Evolutionary conservation across 2,329 filamentous ascomycete species (phyloP).

Genomic region (Delphinella strobiligena): DNA sequence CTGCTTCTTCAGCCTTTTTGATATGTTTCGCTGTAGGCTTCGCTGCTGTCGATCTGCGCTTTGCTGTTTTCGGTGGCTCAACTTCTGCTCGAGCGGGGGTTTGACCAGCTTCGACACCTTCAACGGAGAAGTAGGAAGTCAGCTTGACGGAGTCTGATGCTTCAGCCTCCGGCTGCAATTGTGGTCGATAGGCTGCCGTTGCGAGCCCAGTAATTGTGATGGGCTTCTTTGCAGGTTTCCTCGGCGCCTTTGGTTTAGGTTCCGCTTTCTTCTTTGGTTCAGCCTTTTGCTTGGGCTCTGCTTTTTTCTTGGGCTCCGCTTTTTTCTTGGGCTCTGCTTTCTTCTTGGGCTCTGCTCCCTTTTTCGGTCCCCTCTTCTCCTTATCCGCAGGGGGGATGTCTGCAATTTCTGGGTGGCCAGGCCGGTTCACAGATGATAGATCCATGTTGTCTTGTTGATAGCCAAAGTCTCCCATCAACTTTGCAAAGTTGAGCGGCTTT

Average conservation of each 20-base stretch:
- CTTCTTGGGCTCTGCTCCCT: conserved; percentile 1
- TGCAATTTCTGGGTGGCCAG: too few species aligned
- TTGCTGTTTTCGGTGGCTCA: conserved; percentile 14
- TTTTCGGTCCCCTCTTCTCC: conserved; percentile 2
- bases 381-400: background rate
- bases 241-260: conserved; percentile 29
- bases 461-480: conserved; percentile 5
- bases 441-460: conserved; percentile 2
- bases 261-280: conserved; percentile 21
- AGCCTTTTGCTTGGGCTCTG: conserved; percentile 5
- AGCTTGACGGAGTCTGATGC: conserved; percentile 15
- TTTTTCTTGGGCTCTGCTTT: conserved; percentile 1
- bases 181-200: conserved; percentile 52
- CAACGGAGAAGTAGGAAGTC: conserved; percentile 33
- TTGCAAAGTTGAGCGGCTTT: conserved; percentile 1
- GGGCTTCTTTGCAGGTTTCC: conserved; percentile 53
- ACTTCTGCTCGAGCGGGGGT: conserved; percentile 13
- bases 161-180: conserved; percentile 18
- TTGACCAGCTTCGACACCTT: background rate
- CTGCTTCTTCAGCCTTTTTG: conserved; percentile 23
- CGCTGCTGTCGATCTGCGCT: conserved; percentile 9
- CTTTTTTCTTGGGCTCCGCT: background rate
- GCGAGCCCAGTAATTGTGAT: conserved; percentile 69
- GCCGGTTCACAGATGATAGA: too few species aligned
- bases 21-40: conserved; percentile 12